These are phyloP conservation scores for Fusarium sp. DNA, from an alignment of 2,329 filamentous ascomycete species.

Conservation along the genomic window DNA sequence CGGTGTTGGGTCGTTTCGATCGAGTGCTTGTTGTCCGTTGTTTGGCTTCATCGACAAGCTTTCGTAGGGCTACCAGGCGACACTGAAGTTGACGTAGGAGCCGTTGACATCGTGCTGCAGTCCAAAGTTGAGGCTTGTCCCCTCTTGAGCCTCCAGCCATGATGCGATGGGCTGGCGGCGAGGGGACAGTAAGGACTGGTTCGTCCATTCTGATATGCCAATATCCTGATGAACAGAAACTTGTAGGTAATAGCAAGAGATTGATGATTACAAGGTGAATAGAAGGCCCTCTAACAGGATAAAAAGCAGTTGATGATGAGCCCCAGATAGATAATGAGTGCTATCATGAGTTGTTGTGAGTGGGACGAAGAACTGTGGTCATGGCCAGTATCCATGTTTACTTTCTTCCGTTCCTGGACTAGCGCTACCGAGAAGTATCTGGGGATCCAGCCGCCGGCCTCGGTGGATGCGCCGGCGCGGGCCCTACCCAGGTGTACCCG, in stretches of 20 bases:
- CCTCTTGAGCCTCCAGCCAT: not conserved
- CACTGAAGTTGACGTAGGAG: conserved; percentile 57
- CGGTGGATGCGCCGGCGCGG: conserved; percentile 19
- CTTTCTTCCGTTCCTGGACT: conserved; percentile 44
- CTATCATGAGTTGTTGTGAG: conserved; percentile 11
- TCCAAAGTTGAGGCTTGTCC: conserved; percentile 51
- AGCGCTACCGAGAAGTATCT: conserved; percentile 29
- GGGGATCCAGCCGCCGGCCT: conserved; percentile 25
- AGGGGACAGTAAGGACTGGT: conserved; percentile 2
- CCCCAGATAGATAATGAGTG: not conserved
- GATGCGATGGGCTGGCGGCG: conserved; percentile 31
- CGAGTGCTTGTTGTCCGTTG: conserved; percentile 6
- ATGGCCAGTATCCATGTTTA: conserved; percentile 41
- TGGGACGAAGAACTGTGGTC: conserved; percentile 5
- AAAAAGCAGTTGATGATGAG: not conserved
- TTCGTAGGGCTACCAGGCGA: conserved; percentile 52
- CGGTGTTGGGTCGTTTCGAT: conserved; percentile 36
- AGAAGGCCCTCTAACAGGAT: not conserved
- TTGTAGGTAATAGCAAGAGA: not conserved
- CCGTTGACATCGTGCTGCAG: conserved; percentile 56
- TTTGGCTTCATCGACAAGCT: conserved; percentile 42
- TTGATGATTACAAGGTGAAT: not conserved
- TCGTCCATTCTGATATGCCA: conserved; percentile 15
- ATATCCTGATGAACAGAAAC: not conserved
- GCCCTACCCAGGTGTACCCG: conserved; percentile 20